These are phyloP conservation scores for Themeda triandra DNA, from an alignment of 176 grass and related monocot species.

Conservation along the genomic window DNA sequence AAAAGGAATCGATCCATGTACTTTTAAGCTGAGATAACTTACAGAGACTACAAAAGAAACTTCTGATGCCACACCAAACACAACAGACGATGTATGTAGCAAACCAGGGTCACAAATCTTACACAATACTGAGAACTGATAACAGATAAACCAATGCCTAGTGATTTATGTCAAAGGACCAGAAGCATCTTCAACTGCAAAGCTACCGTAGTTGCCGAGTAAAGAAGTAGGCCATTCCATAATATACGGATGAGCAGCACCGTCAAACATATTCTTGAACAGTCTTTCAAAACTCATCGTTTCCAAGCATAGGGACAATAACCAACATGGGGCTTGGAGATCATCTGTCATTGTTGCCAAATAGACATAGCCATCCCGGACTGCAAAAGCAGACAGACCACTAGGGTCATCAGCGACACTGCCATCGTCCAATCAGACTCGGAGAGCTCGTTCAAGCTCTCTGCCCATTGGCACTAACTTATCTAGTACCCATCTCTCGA, in stretches of 20 bases:
- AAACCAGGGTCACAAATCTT: not conserved
- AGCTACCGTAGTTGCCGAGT: not conserved
- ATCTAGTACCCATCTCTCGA: slow-evolving; percentile 3
- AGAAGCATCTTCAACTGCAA: not conserved
- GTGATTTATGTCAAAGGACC: no score
- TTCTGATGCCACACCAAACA: no score
- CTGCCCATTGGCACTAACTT: not conserved
- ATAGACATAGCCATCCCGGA: not conserved
- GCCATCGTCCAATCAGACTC: not conserved
- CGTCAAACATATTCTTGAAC: not conserved
- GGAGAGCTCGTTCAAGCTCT: not conserved
- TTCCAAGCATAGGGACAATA: not conserved
- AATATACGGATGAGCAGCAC: not conserved
- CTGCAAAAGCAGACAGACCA: not conserved
- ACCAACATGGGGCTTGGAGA: not conserved
- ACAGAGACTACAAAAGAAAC: no score
- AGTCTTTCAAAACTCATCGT: not conserved
- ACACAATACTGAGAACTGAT: not conserved
- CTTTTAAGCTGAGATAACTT: no score
- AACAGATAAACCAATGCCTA: not conserved
- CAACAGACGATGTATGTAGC: no score
- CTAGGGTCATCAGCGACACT: not conserved
- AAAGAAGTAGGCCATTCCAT: not conserved
- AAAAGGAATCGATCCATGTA: no score
- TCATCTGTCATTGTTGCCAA: not conserved